Conservation (phyloP, 2,329 filamentous ascomycete species). For the Sporothrix pseudoabietina region DNA sequence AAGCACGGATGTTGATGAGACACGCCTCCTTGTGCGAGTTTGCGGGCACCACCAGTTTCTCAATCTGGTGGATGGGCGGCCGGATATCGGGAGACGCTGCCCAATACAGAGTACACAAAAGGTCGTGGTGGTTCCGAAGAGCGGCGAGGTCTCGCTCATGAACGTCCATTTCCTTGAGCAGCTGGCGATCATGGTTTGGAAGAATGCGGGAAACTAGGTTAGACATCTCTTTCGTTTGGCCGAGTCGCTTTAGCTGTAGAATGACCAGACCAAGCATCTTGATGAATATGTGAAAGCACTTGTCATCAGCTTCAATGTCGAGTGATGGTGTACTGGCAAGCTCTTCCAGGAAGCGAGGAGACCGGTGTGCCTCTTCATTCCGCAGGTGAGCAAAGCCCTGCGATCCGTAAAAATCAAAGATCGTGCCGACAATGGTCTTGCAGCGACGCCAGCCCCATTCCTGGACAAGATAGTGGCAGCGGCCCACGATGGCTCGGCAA, state of each 20-base stretch:
- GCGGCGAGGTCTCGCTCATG: conserved; percentile 64
- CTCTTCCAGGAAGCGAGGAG: conserved; percentile 62
- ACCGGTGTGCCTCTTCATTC: conserved; percentile 65
- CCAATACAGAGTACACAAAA: conserved; percentile 68
- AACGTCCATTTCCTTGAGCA: conserved; percentile 63
- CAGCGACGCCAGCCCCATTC: conserved; percentile 68
- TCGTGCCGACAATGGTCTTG: conserved; percentile 58
- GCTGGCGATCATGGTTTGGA: conserved; percentile 67
- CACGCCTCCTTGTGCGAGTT: conserved; percentile 68
- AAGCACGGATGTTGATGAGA: conserved; percentile 64
- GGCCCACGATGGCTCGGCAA: conserved; percentile 59
- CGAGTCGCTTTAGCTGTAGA: conserved; percentile 51
- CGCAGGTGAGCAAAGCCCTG: conserved; percentile 63
- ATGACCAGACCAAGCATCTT: conserved; percentile 64
- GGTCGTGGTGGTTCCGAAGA: conserved; percentile 68
- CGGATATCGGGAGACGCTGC: conserved; percentile 58
- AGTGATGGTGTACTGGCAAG: conserved; percentile 53
- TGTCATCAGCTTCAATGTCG: conserved; percentile 56
- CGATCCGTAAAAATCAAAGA: conserved; percentile 70
- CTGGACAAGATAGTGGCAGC: conserved; percentile 64
- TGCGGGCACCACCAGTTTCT: conserved; percentile 60
- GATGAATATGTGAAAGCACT: conserved; percentile 68
- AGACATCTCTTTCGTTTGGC: conserved; percentile 58
- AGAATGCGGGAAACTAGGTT: conserved; percentile 64
- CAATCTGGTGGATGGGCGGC: conserved; percentile 57